phyloP scores from a whole-genome alignment of 768 basidiomycete species.

The Tylopilus rubrobrunneus region DNA sequence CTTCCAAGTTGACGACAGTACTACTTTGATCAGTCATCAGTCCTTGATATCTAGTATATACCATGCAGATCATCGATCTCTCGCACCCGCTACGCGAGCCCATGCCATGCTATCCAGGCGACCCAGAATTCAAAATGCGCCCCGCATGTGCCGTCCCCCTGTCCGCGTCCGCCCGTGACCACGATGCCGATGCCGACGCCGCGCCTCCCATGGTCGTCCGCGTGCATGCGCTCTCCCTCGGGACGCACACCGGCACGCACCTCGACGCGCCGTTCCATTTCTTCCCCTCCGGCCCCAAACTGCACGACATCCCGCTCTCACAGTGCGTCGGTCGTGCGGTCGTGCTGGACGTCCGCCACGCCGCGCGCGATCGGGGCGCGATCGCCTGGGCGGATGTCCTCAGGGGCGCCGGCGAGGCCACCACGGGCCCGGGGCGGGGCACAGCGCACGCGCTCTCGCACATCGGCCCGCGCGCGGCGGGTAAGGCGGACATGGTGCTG shows the following conservation, averaged over 20 bases:
- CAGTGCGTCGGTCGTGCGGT: slow-evolving; percentile 53
- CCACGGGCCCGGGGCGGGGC: too few species aligned
- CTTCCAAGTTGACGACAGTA: too few species aligned
- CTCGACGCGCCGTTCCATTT: slow-evolving; percentile 79
- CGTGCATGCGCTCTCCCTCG: slow-evolving; percentile 42
- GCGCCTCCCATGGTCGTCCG: slow-evolving; percentile 16
- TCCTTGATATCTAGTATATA: too few species aligned
- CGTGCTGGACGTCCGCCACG: slow-evolving; percentile 49
- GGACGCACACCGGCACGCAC: slow-evolving; percentile 77
- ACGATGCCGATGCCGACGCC: neutral
- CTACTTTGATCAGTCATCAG: too few species aligned
- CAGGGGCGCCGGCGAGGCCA: neutral
- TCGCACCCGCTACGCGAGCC: slow-evolving; percentile 23
- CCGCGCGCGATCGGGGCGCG: slow-evolving; percentile 37
- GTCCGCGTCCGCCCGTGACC: neutral
- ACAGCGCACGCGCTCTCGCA: neutral
- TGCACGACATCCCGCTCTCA: slow-evolving; percentile 55
- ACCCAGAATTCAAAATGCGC: slow-evolving; percentile 21
- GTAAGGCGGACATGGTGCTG: slow-evolving; percentile 41
- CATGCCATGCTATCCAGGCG: slow-evolving; percentile 28
- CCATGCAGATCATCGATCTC: slow-evolving; percentile 27
- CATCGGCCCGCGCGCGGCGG: slow-evolving; percentile 25
- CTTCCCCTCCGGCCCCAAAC: slow-evolving; percentile 48
- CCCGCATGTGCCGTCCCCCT: slow-evolving; percentile 19
- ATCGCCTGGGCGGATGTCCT: slow-evolving; percentile 49